Base-by-base conservation (phyloP, 306 rosid genomes). In the Aeschynomene evenia region DNA sequence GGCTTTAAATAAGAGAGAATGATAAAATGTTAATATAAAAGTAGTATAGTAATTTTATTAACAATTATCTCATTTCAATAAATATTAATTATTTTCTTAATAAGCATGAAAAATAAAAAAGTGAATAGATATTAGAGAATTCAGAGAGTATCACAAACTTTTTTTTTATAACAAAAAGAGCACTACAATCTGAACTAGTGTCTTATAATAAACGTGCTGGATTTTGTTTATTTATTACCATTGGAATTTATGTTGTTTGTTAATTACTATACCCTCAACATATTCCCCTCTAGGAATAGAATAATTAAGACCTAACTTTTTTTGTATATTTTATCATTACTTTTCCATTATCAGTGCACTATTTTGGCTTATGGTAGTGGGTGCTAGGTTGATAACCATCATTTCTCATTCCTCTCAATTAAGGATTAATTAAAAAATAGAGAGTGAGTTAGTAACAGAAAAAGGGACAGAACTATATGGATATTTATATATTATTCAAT, bases 221-320 rank as follows among this genome's bases (percentile, higher is more conserved):
- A 28, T 56, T 54, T n/a, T n/a, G n/a, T n/a, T n/a, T 74, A 49
- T 74, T 34, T 42, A 42, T 64, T 28, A 19, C 24, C 33, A 16
- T 14, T 0, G 46, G 64, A 24, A 16, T 62, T 63, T 51, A 18
- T 63, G 64, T 73, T 51, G 49, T 63, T 12, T 40, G 1, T 40
- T 37, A 37, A 36, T 36, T 62, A 34, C 5, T 63, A 37, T 8
- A 36, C 24, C 13, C 0, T 46, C 19, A 43, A 26, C n/a, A n/a
- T 21, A 18, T 11, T 26, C 11, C 5, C 54, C 50, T 37, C 9
- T 5, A 45, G 51, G 15, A 45, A n/a, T 39, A 43, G 15, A 24
- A 9, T 26, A n/a, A n/a, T n/a, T n/a, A 64, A 24, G 0, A 0
- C 45, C 9, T 3, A 2, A 8, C 16, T 50, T 40, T 49, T 2